Base-by-base conservation (phyloP, 768 basidiomycete genomes). In the Kondoa malvinella region DNA sequence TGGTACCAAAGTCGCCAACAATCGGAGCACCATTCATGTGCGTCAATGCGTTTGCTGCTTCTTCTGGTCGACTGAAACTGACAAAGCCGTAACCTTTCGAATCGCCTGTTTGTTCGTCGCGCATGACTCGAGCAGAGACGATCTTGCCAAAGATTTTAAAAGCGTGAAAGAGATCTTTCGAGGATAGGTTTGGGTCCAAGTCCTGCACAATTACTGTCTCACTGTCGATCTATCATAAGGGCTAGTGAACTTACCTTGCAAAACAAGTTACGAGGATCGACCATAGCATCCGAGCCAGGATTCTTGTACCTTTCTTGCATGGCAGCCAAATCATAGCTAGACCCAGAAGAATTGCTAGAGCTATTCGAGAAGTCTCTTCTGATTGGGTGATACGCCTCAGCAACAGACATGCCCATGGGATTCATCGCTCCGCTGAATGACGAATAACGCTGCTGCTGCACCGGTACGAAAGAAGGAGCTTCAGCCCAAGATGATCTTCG, bases 111-210 rank as follows among this genome's bases (percentile, higher is more conserved):
- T 4, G 78, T 74, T 92, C 89, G 72, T 88, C 89, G 27, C 87
- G 84, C 91, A 92, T 92, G 56, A 92, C 89, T 68, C 90, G 86
- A 58, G 91, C 91, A 85, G 88, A 91, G 70, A 91, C 87, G 71
- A 92, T 91, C 78, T 86, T 84, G 56, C 91, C 91, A 76, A 85
- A 94, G 84, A 78, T 64, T 8, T 68, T 34, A 69, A 94, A 94
- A 76, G 88, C 85, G 27, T 84, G 80, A 74, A 88, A 89, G 16
- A 94, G 81, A 34, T 83, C 83, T 75, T 92, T 89, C 0, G 89
- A 91, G 76, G 89, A 87, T 40, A 92, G 86, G 3, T 85, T 82
- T 1, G 87, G 83, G 76, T 90, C 88, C 63, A 94, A 80, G 75
- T 91, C 91, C 88, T 92, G 40, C 21, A 50, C 40, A 50, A 50